Conservation (phyloP, 78 protist genomes). For the Chrysochromulina parva region DNA sequence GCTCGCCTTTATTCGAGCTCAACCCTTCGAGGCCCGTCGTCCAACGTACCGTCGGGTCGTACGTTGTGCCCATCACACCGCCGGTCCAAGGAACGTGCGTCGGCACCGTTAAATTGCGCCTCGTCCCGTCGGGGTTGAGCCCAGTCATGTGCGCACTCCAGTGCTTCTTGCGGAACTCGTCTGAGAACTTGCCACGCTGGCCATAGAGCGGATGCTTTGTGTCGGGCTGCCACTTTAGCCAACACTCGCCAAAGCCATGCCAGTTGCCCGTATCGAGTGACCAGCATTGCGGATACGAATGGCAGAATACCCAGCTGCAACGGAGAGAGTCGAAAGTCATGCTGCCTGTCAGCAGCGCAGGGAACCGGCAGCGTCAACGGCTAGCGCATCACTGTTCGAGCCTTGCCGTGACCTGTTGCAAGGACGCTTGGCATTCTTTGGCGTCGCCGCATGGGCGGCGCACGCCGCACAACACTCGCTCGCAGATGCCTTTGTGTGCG, state of each 20-base stretch:
- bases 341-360: too few relatives aligned
- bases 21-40: background rate
- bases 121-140: too few relatives aligned
- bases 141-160: background rate
- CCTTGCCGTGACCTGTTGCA: background rate
- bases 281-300: background rate
- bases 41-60: background rate
- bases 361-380: too few relatives aligned
- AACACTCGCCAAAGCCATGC: background rate
- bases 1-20: background rate
- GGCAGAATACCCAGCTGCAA: background rate
- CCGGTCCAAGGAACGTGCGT: slow-evolving; percentile 20
- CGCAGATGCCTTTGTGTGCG: background rate
- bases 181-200: background rate
- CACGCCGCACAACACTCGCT: background rate
- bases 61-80: background rate
- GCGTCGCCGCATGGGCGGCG: background rate
- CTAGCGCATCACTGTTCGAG: too few relatives aligned
- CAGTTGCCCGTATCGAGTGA: background rate
- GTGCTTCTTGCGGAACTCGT: background rate
- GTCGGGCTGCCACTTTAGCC: slow-evolving; percentile 13
- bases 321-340: background rate
- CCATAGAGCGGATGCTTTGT: background rate
- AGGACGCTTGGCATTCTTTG: background rate
- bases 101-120: background rate